These are phyloP conservation scores for Hansfordia pulvinata DNA, from an alignment of 2,329 filamentous ascomycete species.

Conservation along the genomic window DNA sequence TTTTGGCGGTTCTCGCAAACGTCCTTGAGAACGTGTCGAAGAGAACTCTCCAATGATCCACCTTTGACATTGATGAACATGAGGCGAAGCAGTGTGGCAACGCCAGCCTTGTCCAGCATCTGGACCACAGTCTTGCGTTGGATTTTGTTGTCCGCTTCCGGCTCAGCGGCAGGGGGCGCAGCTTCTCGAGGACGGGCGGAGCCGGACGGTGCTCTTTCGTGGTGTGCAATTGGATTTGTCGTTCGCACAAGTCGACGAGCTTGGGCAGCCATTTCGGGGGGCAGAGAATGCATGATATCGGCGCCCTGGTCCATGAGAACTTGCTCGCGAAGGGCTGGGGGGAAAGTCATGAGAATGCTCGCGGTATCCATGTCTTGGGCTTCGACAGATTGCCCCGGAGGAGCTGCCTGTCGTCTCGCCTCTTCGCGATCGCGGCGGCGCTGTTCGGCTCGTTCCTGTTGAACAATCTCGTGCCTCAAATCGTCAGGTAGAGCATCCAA, in stretches of 20 bases:
- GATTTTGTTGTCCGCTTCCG: constrained; percentile 40
- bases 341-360: constrained; percentile 82
- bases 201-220: constrained; percentile 28
- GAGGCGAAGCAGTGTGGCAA: constrained; percentile 90
- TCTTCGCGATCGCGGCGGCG: constrained; percentile 80
- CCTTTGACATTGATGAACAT: constrained; percentile 90
- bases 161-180: constrained; percentile 11
- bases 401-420: constrained; percentile 51
- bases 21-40: constrained; percentile 80
- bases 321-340: constrained; percentile 70
- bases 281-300: constrained; percentile 70
- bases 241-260: constrained; percentile 53
- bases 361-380: constrained; percentile 73
- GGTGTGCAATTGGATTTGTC: constrained; percentile 14
- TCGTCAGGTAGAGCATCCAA: constrained; percentile 84
- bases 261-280: constrained; percentile 75
- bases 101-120: constrained; percentile 91
- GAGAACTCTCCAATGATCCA: constrained; percentile 67
- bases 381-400: constrained; percentile 34
- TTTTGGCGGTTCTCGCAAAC: constrained; percentile 96
- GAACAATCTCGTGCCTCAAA: constrained; percentile 77
- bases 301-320: constrained; percentile 88
- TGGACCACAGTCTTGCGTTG: constrained; percentile 78
- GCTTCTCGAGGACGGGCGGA: constrained; percentile 10
- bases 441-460: constrained; percentile 80